A percentile compares a stretch with the other conserved stretches of the same genome.
These are phyloP conservation scores for Solanum chmielewskii DNA, from an alignment of 257 asterid genomes.

Conservation along the genomic window DNA sequence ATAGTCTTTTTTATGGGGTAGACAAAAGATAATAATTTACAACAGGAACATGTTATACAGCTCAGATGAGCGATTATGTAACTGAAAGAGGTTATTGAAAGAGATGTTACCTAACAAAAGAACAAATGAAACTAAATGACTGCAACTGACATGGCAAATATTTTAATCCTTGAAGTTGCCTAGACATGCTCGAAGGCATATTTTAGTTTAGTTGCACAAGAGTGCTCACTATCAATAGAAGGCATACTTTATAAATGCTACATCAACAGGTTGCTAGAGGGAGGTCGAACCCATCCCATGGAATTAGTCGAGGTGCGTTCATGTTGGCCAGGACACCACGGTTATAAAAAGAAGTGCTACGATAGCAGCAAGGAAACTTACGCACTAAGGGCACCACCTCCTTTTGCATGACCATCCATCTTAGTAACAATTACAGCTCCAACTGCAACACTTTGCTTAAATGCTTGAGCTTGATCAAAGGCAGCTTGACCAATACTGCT, in stretches of 20 bases:
- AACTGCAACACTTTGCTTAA: slow-evolving; percentile 93
- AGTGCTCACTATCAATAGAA: background rate
- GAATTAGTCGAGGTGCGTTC: background rate
- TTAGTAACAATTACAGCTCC: slow-evolving; percentile 97
- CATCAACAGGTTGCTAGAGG: background rate
- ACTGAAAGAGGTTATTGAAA: background rate
- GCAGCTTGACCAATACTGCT: slow-evolving; percentile 99
- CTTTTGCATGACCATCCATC: slow-evolving; percentile 99
- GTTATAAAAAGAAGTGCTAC: background rate
- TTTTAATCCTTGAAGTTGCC: background rate
- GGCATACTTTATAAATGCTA: background rate
- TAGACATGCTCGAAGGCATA: background rate
- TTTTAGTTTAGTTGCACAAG: background rate
- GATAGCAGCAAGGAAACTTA: slow-evolving; percentile 28
- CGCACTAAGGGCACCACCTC: slow-evolving; percentile 99
- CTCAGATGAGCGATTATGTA: background rate
- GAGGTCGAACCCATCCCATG: background rate
- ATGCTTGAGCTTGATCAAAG: slow-evolving; percentile 97
- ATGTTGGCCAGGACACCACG: background rate
- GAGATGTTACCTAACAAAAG: background rate
- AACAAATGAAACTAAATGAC: background rate
- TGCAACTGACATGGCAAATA: background rate
- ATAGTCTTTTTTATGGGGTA: background rate
- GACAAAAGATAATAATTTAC: background rate
- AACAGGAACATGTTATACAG: background rate